Evolutionary conservation across 257 asterid genomes (phyloP), one percentile per base, ranked within the genome.

Genomic region (Hygrophila difformis): DNA sequence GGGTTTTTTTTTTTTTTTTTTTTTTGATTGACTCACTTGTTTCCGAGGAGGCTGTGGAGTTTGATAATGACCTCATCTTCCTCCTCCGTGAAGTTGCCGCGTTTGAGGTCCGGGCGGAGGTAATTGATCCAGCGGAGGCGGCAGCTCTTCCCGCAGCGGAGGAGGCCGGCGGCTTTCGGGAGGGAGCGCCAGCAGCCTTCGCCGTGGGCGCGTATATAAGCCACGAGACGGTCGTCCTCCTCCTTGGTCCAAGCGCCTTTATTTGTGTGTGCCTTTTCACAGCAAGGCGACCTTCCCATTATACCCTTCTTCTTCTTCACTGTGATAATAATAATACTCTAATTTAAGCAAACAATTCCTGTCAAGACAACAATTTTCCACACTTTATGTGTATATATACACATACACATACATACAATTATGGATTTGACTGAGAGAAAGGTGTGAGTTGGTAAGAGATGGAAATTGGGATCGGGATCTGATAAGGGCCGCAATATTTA

Each of bases 271-370:
- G 96, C 97, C 59, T 88, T 88, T 65, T 88, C 97, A 62, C 97
- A 88, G 60, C 97, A 88, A 11, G 97, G 97, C 29, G 97, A 88
- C 60, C 97, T 74, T 35, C 97, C 97, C 97, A 88, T 87, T n/a
- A n/a, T n/a, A n/a, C n/a, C n/a, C n/a, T n/a, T n/a, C n/a, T n/a
- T n/a, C n/a, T n/a, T n/a, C n/a, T n/a, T n/a, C n/a, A n/a, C n/a
- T n/a, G n/a, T n/a, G n/a, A n/a, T n/a, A n/a, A n/a, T n/a, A n/a
- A n/a, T n/a, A n/a, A n/a, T n/a, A n/a, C n/a, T n/a, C n/a, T n/a
- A n/a, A n/a, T n/a, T n/a, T n/a, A n/a, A n/a, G n/a, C n/a, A n/a
- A n/a, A n/a, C n/a, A n/a, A n/a, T n/a, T n/a, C n/a, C n/a, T n/a
- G n/a, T n/a, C n/a, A n/a, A n/a, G n/a, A n/a, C n/a, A n/a, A n/a